Evolutionary conservation across 345 rosid genomes (phyloP), one percentile per base, ranked within the genome.

Genomic region (Gossypium longicalyx): DNA sequence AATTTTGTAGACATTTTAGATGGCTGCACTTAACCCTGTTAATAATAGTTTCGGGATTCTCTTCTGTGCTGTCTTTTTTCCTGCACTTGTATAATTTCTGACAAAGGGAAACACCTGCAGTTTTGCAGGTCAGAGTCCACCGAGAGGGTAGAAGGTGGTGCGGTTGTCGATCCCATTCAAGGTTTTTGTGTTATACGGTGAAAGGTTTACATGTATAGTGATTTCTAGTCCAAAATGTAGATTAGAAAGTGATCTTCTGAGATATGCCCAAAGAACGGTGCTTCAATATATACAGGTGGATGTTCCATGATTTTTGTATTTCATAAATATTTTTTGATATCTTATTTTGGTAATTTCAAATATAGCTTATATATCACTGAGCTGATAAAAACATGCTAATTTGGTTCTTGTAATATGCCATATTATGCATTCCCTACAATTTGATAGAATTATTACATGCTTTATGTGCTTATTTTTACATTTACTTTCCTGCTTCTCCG

Each of bases 71-170:
- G 41, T 34, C 41, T 34, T 34, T 34, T 34, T 34, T 13, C 7
- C n/a, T 51, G 20, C 60, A 53, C 41, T 27, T 53, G 11, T 15
- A 16, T 12, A 59, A 11, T 67, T 44, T 74, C 34, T 77, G 34
- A 81, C 43, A 0, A 73, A 19, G 61, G 12, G 41, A 70, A 22
- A 9, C 12, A 23, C 23, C 2, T 22, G 16, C 62, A 3, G 22
- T 74, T 71, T 83, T 85, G 76, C 86, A 83, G 86, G 78, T 22
- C 41, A 54, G 69, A 25, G 73, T 73, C 60, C 65, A 58, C 67
- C 15, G 12, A 59, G 63, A 59, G 63, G 38, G 17, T 27, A 27
- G 22, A 73, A 83, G 74, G 56, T 72, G 76, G 67, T 72, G 16
- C 7, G 65, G 17, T 19, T 52, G 4, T 53, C 54, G 13, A 38